Evolutionary conservation across 306 rosid genomes (phyloP).

Genomic region (Canavalia gladiata): DNA sequence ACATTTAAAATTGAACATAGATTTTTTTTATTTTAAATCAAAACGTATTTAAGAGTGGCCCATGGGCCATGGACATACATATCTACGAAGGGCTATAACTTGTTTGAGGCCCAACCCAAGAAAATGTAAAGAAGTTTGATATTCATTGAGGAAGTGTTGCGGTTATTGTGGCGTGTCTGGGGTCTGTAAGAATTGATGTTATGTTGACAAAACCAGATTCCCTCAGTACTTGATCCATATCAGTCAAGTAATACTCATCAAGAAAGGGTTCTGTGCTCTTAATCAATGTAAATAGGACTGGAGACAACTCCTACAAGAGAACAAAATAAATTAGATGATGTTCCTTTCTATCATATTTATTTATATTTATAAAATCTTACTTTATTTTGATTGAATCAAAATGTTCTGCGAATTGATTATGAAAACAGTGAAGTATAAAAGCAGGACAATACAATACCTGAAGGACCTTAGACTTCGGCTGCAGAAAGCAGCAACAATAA

Average conservation of each 20-base stretch:
- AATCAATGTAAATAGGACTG: constrained; percentile 65
- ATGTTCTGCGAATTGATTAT: constrained; percentile 7
- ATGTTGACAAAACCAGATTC: constrained; percentile 65
- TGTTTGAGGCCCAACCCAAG: constrained; percentile 28
- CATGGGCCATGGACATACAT: background rate
- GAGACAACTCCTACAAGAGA: constrained; percentile 63
- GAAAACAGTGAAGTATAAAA: constrained; percentile 30
- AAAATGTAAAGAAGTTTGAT: constrained; percentile 8
- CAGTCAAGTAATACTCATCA: constrained; percentile 73
- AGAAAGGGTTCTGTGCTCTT: constrained; percentile 78
- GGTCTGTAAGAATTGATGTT: constrained; percentile 62
- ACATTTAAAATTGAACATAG: too few relatives aligned
- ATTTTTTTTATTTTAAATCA: too few relatives aligned
- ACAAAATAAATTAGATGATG: constrained; percentile 22
- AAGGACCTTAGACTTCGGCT: constrained; percentile 70
- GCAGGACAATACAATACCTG: constrained; percentile 65
- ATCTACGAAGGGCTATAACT: background rate
- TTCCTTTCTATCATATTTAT: background rate
- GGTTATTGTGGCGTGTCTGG: constrained; percentile 69
- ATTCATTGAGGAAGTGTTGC: constrained; percentile 62
- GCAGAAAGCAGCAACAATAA: constrained; percentile 51
- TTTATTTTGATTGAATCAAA: constrained; percentile 6
- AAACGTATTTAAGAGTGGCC: too few relatives aligned
- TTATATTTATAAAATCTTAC: background rate
- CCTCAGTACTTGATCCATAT: constrained; percentile 61